These are phyloP conservation scores for Colletotrichum musicola DNA, from an alignment of 2,329 filamentous ascomycete genomes.

Conservation along the genomic window DNA sequence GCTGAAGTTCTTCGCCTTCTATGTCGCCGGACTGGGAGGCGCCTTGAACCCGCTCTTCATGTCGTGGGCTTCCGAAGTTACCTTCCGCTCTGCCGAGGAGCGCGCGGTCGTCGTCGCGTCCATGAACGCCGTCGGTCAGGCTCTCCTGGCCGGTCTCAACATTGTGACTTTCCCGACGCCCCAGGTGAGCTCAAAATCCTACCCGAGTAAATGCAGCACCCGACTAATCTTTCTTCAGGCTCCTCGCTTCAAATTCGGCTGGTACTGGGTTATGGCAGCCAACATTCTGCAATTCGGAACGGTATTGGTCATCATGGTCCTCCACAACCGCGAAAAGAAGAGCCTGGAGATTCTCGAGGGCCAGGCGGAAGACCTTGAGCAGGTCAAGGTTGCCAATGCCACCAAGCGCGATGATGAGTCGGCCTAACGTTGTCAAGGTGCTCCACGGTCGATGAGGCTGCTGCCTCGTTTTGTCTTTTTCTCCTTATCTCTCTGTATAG, in stretches of 20 bases:
- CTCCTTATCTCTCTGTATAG: slow-evolving; percentile 1
- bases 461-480: background rate
- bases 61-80: slow-evolving; percentile 25
- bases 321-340: slow-evolving; percentile 29
- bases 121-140: slow-evolving; percentile 26
- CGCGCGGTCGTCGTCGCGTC: slow-evolving; percentile 19
- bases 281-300: slow-evolving; percentile 17
- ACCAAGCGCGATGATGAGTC: slow-evolving; percentile 21
- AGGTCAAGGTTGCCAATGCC: slow-evolving; percentile 19
- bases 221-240: background rate
- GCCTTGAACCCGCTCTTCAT: slow-evolving; percentile 18
- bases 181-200: slow-evolving; percentile 4
- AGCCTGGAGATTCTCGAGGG: slow-evolving; percentile 25
- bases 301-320: slow-evolving; percentile 31
- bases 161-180: slow-evolving; percentile 21
- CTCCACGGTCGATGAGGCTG: background rate
- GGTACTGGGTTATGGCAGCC: slow-evolving; percentile 29
- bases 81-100: slow-evolving; percentile 14
- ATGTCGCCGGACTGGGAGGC: slow-evolving; percentile 45
- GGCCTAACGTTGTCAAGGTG: background rate
- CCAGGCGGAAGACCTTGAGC: slow-evolving; percentile 11
- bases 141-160: slow-evolving; percentile 21
- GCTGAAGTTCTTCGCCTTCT: slow-evolving; percentile 66
- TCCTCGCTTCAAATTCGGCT: slow-evolving; percentile 23
- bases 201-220: no score